These are phyloP conservation scores for Amaranthus palmeri DNA, from an alignment of 148 eudicot genomes.

Conservation along the genomic window DNA sequence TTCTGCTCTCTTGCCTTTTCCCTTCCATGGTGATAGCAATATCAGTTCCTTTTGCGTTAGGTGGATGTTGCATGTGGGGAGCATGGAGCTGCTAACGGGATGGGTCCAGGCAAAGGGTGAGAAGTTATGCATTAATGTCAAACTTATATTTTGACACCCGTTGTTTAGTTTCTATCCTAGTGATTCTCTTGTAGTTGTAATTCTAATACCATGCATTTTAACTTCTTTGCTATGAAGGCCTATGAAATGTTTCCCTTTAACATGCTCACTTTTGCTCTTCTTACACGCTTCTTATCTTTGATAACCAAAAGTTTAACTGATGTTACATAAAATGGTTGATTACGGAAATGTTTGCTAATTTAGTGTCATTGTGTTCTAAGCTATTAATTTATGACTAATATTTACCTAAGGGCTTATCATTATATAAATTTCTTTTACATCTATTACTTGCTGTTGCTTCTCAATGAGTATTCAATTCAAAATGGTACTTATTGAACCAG, in stretches of 20 bases:
- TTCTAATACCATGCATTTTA: neutral
- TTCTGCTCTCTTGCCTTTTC: slow-evolving; percentile 17
- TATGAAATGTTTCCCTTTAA: neutral
- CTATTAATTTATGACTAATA: neutral
- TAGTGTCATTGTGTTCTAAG: neutral
- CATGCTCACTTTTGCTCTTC: neutral
- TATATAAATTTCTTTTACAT: neutral
- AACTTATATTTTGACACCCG: neutral
- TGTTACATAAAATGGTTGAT: neutral
- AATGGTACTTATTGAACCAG: neutral
- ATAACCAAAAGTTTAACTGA: neutral
- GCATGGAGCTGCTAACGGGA: slow-evolving; percentile 75
- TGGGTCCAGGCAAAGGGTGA: slow-evolving; percentile 93
- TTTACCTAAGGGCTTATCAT: neutral
- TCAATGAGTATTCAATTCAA: neutral
- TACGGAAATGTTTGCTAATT: neutral
- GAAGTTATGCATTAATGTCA: slow-evolving; percentile 7
- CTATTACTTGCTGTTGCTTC: neutral
- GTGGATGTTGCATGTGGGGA: slow-evolving; percentile 83
- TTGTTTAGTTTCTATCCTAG: neutral
- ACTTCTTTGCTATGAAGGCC: neutral
- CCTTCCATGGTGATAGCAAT: slow-evolving; percentile 18
- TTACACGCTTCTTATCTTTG: neutral
- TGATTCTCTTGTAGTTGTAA: neutral
- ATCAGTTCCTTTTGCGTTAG: slow-evolving; percentile 34